These are phyloP conservation scores for Triadica sebifera DNA, from an alignment of 345 rosid genomes.

Conservation along the genomic window DNA sequence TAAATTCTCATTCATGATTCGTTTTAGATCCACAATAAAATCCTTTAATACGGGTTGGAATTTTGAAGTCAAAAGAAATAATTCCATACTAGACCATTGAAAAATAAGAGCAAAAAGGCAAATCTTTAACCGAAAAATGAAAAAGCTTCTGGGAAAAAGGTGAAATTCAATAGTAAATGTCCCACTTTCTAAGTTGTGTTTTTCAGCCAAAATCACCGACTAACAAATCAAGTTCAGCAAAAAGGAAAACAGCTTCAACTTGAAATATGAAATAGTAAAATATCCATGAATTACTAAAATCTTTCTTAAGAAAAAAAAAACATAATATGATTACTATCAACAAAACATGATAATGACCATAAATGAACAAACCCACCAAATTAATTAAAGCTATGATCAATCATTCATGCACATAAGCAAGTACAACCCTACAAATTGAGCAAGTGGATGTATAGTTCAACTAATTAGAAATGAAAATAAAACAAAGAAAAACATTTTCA, in stretches of 20 bases:
- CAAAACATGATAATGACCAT: not conserved
- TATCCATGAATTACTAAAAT: not conserved
- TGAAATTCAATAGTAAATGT: not conserved
- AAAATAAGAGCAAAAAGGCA: not conserved
- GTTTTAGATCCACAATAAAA: too few species aligned
- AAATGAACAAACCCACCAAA: not conserved
- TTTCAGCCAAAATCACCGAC: constrained; percentile 6
- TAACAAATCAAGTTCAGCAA: not conserved
- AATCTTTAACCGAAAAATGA: constrained; percentile 3
- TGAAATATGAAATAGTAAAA: not conserved
- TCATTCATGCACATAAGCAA: not conserved
- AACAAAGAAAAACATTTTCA: not conserved
- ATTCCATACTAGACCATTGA: constrained; percentile 1
- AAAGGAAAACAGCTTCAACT: not conserved
- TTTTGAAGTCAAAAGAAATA: constrained; percentile 15
- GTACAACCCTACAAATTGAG: not conserved
- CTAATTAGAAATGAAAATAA: not conserved
- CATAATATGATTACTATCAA: not conserved
- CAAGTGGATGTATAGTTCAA: not conserved
- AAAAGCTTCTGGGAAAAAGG: not conserved
- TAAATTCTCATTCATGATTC: too few species aligned
- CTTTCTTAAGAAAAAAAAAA: not conserved
- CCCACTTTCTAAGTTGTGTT: not conserved
- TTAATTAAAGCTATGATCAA: too few species aligned
- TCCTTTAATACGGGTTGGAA: too few species aligned